Percentiles rank a stretch among this genome's conserved stretches.
phyloP scores from a whole-genome alignment of 176 grass and related monocot genomes.

The Echinochloa phyllopogon region DNA sequence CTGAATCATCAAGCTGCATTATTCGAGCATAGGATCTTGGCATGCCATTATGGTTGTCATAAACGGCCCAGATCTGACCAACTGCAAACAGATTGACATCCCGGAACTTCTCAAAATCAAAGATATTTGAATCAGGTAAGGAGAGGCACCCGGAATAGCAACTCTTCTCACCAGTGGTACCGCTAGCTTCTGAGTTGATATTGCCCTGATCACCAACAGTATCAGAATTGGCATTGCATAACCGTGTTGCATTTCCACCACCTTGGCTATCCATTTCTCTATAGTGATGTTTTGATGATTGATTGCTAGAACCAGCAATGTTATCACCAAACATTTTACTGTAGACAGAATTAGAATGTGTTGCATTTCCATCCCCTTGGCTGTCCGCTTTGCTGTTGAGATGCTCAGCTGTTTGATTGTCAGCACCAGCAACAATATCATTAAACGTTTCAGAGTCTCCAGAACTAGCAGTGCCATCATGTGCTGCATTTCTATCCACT shows the following conservation, averaged over 20 bases:
- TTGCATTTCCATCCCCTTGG: slow-evolving; percentile 39
- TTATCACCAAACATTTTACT: slow-evolving; percentile 17
- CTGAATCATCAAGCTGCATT: slow-evolving; percentile 43
- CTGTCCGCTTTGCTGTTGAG: slow-evolving; percentile 26
- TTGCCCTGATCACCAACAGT: slow-evolving; percentile 4
- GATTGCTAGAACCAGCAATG: background rate
- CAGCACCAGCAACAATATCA: slow-evolving; percentile 14
- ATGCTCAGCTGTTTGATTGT: slow-evolving; percentile 27
- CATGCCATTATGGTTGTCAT: slow-evolving; percentile 83
- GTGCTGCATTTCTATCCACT: background rate
- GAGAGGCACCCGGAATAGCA: slow-evolving; percentile 33
- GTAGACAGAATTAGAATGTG: background rate
- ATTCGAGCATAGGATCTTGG: slow-evolving; percentile 86
- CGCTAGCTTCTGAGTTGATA: slow-evolving; percentile 22
- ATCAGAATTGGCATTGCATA: background rate
- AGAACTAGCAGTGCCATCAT: background rate
- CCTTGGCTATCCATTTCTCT: background rate
- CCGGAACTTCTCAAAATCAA: slow-evolving; percentile 74
- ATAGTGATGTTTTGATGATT: background rate
- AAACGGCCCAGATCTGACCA: slow-evolving; percentile 85
- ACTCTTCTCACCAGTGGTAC: slow-evolving; percentile 34
- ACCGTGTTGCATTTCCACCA: background rate
- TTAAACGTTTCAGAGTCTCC: background rate
- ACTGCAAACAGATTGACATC: slow-evolving; percentile 53
- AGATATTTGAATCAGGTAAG: slow-evolving; percentile 75